Evolutionary conservation across 331 rosid species (phyloP), one percentile per base, ranked within the genome.

Genomic region (Quercus phellos): DNA sequence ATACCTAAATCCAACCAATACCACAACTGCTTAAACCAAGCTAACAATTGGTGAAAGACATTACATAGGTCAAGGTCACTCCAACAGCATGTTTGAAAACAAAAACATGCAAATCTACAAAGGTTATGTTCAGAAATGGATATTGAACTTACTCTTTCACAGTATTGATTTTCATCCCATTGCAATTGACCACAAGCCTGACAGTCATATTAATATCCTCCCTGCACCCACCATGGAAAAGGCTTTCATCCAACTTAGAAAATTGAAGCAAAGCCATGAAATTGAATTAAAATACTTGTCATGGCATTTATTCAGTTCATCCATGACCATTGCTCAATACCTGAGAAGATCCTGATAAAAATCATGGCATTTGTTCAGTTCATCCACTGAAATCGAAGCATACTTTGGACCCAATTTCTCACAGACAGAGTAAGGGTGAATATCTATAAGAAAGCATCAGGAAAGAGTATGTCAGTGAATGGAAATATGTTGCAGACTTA

Each of bases 321-420:
- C 64, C 76, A 80, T 42, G 66, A 22, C 21, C 22, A 66, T 79
- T 66, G 76, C 70, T 81, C 30, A 38, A 81, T 84, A 95, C 98
- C 98, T 92, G 85, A 95, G 98, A 84, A 95, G 98, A 86, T 95
- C 99, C 80, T 79, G 79, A 85, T 90, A 95, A 76, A 93, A 91
- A 74, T 85, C 92, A 51, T 69, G 87, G 80, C 75, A 22, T 78
- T 76, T 86, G 80, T 86, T 82, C 77, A 91, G 84, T 77, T 95
- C 96, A 64, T 80, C 94, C 32, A 78, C 81, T 18, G 96, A 87
- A 83, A 89, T 51, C 30, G 98, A 92, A 26, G 90, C 90, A 75
- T 95, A 95, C 85, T 93, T 95, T 78, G 86, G 84, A 81, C 97
- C 96, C 91, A 95, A 77, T 84, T 95, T 91, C 92, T 91, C 88